Evolutionary conservation across 768 basidiomycete species (phyloP).

Genomic region (Mycena amicta): DNA sequence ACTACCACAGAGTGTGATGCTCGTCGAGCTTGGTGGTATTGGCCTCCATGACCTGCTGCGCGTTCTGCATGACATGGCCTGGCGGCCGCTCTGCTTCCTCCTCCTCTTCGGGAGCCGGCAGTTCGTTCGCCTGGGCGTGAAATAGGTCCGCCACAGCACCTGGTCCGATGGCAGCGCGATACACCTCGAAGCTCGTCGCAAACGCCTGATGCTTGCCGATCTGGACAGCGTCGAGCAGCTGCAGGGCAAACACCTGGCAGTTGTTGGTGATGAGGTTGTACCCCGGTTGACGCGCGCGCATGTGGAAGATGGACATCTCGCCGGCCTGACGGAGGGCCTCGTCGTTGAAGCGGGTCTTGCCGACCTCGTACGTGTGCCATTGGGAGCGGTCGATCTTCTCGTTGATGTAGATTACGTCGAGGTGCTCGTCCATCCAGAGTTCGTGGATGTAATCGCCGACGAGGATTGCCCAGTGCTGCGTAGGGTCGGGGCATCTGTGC

Average conservation of each 20-base stretch:
- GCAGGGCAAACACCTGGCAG: slow-evolving; percentile 14
- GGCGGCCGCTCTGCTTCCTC: slow-evolving; percentile 6
- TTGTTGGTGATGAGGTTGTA: slow-evolving; percentile 21
- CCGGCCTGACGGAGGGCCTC: slow-evolving; percentile 16
- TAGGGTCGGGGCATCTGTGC: slow-evolving; percentile 13
- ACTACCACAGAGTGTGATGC: slow-evolving; percentile 8
- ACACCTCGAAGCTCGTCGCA: slow-evolving; percentile 9
- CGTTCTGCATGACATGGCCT: slow-evolving; percentile 3
- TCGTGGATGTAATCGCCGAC: slow-evolving; percentile 15
- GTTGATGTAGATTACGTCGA: slow-evolving; percentile 17
- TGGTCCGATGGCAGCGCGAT: slow-evolving; percentile 6
- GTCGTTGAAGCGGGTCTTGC: slow-evolving; percentile 17
- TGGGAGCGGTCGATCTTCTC: slow-evolving; percentile 11
- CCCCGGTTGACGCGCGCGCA: slow-evolving; percentile 8
- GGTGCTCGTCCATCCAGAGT: slow-evolving; percentile 16
- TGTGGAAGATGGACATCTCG: slow-evolving; percentile 16
- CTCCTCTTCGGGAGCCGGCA: slow-evolving; percentile 9
- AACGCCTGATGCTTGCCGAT: slow-evolving; percentile 17
- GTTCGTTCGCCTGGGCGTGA: slow-evolving; percentile 9
- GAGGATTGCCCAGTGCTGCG: slow-evolving; percentile 18
- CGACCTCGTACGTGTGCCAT: slow-evolving; percentile 17
- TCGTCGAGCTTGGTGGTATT: slow-evolving; percentile 12
- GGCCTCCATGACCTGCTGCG: slow-evolving; percentile 9
- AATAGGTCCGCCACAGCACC: slow-evolving; percentile 7
- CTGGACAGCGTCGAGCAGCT: slow-evolving; percentile 10